Evolutionary conservation across 257 asterid genomes (phyloP), one percentile per base, ranked within the genome.

Genomic region (Phtheirospermum japonicum): DNA sequence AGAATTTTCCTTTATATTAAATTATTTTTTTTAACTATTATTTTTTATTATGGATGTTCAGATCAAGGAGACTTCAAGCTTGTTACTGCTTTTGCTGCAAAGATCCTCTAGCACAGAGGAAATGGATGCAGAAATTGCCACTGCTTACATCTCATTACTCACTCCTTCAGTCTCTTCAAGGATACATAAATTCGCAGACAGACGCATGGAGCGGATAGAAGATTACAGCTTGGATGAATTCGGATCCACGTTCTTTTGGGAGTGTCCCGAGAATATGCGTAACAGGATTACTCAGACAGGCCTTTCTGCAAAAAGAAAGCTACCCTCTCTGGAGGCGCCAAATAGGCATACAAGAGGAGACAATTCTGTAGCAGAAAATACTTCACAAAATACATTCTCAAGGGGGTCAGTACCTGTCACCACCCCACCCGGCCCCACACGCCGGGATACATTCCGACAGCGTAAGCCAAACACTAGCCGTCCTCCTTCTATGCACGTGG

Each of bases 401-500:
- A 82, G 95, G 79, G 89, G 88, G 13, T 43, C 85, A 5, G 74
- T 73, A 63, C 89, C 93, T 4, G 74, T 83, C 67, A 61, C 78
- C 23, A 73, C 82, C 7, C 74, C 94, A 42, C 70, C 95, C 16
- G 98, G 81, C 63, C 95, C 94, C 18, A 77, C 93, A 43, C 92
- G 97, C 8, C 85, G 98, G 66, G 99, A 92, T 74, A 76, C 84
- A 64, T 92, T 92, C 74, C 83, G 99, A 66, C 95, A 83, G 77
- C 99, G 99, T 61, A 92, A 92, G 81, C 96, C 95, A 30, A 92
- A 92, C 81, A 92, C 97, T 43, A 92, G 99, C 80, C 82, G 97
- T 57, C 96, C 99, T 59, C 99, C 99, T 68, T 92, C 99, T 66
- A 92, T 92, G 99, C 99, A 92, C 57, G 97, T 90, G 59, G 97